Evolutionary conservation across 441 rosid genomes (phyloP).

Genomic region (Macaranga tanarius): DNA sequence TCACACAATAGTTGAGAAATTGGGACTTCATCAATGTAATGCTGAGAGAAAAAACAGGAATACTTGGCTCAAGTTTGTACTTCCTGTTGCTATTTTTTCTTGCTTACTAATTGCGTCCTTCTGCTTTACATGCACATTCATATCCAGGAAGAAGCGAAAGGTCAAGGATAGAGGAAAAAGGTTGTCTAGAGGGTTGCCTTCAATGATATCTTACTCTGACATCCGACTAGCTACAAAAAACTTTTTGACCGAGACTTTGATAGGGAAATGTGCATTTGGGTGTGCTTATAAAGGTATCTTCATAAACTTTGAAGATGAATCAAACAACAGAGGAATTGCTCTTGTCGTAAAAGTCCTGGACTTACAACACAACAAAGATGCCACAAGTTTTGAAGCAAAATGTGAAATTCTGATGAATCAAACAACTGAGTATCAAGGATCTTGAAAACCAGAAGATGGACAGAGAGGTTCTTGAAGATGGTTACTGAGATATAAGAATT

Average conservation of each 20-base stretch:
- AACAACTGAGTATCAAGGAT: no score
- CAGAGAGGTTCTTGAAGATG: no score
- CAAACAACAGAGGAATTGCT: background rate
- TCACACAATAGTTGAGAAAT: background rate
- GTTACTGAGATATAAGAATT: no score
- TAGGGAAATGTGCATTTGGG: background rate
- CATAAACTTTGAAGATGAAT: background rate
- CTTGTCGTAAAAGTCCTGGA: background rate
- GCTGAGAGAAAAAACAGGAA: background rate
- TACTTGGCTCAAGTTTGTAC: background rate
- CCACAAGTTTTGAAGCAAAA: background rate
- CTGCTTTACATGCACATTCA: background rate
- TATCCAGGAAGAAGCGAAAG: background rate
- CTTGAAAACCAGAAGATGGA: no score
- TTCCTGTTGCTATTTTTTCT: background rate
- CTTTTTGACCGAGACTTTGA: background rate
- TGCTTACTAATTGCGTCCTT: background rate
- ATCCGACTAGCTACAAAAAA: background rate
- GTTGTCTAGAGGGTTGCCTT: background rate
- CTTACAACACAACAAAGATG: background rate
- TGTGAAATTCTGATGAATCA: background rate
- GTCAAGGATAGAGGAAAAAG: background rate
- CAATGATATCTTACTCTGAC: background rate
- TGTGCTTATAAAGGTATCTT: background rate
- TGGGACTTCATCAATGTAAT: background rate